phyloP scores from a whole-genome alignment of 2,329 filamentous ascomycete genomes.

The Alternaria sp. region DNA sequence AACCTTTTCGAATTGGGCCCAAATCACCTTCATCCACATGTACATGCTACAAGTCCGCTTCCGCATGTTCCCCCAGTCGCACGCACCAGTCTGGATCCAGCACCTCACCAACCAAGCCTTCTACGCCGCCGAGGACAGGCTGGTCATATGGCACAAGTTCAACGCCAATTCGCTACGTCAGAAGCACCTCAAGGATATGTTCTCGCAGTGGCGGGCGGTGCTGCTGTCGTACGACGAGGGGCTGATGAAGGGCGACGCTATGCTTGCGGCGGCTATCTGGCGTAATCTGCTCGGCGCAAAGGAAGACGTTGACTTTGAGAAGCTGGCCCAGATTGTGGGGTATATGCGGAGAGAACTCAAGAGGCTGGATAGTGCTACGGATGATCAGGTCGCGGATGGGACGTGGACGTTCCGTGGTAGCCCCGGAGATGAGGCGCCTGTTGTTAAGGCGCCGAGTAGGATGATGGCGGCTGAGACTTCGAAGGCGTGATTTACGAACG shows the following conservation, averaged over 20 bases:
- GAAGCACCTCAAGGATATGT: conserved; percentile 81
- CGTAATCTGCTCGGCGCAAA: conserved; percentile 86
- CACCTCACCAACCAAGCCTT: conserved; percentile 96
- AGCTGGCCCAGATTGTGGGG: conserved; percentile 66
- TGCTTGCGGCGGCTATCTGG: conserved; percentile 85
- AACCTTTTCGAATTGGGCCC: conserved; percentile 95
- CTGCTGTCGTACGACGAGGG: conserved; percentile 86
- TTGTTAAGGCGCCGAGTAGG: conserved; percentile 34
- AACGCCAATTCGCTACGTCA: conserved; percentile 62
- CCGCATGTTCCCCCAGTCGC: conserved; percentile 74
- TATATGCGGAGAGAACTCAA: conserved; percentile 67
- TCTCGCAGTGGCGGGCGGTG: conserved; percentile 88
- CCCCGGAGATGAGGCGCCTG: conserved; percentile 47
- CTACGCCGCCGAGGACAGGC: conserved; percentile 82
- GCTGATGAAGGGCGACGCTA: conserved; percentile 75
- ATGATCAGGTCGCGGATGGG: conserved; percentile 58
- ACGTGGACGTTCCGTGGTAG: conserved; percentile 58
- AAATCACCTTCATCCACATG: conserved; percentile 95
- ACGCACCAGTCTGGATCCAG: conserved; percentile 79
- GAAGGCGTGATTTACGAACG: conserved; percentile 5
- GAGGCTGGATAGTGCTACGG: conserved; percentile 60
- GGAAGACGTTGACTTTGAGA: conserved; percentile 66
- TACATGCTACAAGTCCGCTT: conserved; percentile 87
- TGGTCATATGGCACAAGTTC: conserved; percentile 79
- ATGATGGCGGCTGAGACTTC: conserved; percentile 27